Conservation (phyloP, 1,284 basidiomycete species). For the Apiotrichum laibachii region DNA sequence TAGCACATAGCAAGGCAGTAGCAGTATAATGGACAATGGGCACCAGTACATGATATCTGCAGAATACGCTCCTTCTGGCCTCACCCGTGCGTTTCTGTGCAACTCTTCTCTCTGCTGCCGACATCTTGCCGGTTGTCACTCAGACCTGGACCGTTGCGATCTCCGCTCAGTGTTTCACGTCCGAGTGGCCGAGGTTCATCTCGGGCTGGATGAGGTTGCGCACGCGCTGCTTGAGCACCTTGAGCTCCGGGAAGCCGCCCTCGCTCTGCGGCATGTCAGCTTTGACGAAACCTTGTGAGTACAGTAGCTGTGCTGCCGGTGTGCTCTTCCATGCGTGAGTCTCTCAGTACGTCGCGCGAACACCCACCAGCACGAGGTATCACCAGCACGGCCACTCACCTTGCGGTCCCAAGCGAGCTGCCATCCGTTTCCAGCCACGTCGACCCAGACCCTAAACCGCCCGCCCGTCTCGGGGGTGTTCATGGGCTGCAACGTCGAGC, state of each 20-base stretch:
- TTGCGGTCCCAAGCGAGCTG: conserved; percentile 51
- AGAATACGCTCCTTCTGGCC: too few species aligned
- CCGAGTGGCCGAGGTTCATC: conserved; percentile 77
- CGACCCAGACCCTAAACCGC: conserved; percentile 82
- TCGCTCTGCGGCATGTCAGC: conserved; percentile 62
- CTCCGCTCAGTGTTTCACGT: conserved; percentile 38
- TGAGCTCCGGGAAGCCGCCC: conserved; percentile 77
- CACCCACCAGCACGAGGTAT: too few species aligned
- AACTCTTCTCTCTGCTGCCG: neutral
- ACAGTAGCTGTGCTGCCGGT: too few species aligned
- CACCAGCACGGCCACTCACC: conserved; percentile 26
- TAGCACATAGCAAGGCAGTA: too few species aligned
- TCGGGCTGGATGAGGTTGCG: conserved; percentile 75
- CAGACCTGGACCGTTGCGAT: neutral
- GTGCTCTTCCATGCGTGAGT: too few species aligned
- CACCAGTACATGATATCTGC: neutral
- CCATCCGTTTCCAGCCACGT: conserved; percentile 44
- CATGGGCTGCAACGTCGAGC: conserved; percentile 69
- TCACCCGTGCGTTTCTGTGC: neutral
- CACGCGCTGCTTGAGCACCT: conserved; percentile 75
- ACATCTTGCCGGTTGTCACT: neutral
- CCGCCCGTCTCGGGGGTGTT: conserved; percentile 78
- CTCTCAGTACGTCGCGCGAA: too few species aligned
- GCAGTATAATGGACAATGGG: too few species aligned
- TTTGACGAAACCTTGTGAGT: neutral